Percentiles rank a stretch among this genome's conserved stretches.
Conservation (phyloP, 495 filamentous ascomycete species). For the Beverwykella pulmonaria region DNA sequence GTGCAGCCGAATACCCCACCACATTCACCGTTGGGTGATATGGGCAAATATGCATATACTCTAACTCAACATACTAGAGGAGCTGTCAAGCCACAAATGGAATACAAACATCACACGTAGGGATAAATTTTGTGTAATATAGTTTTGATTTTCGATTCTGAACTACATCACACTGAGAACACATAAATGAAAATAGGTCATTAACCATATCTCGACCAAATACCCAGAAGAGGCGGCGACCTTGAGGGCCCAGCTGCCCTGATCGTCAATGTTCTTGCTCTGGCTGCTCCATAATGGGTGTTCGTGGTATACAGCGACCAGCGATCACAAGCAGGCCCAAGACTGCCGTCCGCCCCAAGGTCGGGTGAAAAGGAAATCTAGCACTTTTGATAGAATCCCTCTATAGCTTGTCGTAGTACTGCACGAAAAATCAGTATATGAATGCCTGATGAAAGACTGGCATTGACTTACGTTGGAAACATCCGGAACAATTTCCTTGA, state of each 20-base stretch:
- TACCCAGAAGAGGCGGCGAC: conserved; percentile 13
- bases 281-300: conserved; percentile 25
- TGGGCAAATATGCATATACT: background rate
- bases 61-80: background rate
- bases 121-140: conserved; percentile 26
- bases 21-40: background rate
- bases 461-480: conserved; percentile 83
- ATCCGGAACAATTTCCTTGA: conserved; percentile 91
- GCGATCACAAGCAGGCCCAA: conserved; percentile 27
- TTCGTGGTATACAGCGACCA: conserved; percentile 22
- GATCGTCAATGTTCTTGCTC: conserved; percentile 27
- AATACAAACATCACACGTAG: background rate
- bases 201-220: conserved; percentile 17
- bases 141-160: conserved; percentile 30
- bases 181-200: conserved; percentile 32
- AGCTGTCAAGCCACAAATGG: too few species aligned
- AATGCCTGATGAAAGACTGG: background rate
- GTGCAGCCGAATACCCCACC: background rate
- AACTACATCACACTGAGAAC: conserved; percentile 38
- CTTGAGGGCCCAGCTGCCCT: conserved; percentile 21
- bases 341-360: conserved; percentile 22
- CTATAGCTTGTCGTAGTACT: conserved; percentile 99
- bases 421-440: conserved; percentile 55
- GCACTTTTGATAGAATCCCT: conserved; percentile 38
- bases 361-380: conserved; percentile 40